Percentiles rank a stretch among this genome's conserved stretches.
These are phyloP conservation scores for Salvia rosmarinus DNA, from an alignment of 257 asterid species.

Conservation along the genomic window DNA sequence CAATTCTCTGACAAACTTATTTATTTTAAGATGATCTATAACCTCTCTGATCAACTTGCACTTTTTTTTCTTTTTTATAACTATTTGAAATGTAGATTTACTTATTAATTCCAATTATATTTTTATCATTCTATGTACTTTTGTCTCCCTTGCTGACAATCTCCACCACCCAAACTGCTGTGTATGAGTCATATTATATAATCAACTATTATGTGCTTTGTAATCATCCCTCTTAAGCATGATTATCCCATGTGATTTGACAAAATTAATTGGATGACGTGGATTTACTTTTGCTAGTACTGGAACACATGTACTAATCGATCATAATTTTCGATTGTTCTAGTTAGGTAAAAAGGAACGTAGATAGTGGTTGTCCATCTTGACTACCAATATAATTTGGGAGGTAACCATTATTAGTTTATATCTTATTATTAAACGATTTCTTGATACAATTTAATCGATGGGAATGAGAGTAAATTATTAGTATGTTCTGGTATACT, in stretches of 20 bases:
- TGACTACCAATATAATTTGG: too few relatives aligned
- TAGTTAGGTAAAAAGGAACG: slow-evolving; percentile 13
- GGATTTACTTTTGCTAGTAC: slow-evolving; percentile 17
- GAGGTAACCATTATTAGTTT: too few relatives aligned
- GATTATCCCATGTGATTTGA: slow-evolving; percentile 37
- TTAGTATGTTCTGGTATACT: too few relatives aligned
- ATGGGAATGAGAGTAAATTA: too few relatives aligned
- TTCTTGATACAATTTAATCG: too few relatives aligned
- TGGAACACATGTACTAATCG: slow-evolving; percentile 21
- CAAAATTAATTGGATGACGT: slow-evolving; percentile 24
- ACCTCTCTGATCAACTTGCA: slow-evolving; percentile 12
- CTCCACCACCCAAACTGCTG: slow-evolving; percentile 30
- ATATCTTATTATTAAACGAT: too few relatives aligned
- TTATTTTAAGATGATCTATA: slow-evolving; percentile 18
- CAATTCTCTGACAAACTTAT: neutral
- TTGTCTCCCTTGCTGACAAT: neutral
- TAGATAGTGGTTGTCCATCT: neutral
- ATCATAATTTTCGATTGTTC: slow-evolving; percentile 1
- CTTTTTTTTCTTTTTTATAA: neutral
- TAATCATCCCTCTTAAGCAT: neutral
- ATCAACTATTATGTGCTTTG: slow-evolving; percentile 1
- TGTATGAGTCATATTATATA: neutral
- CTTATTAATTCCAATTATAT: neutral
- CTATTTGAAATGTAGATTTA: neutral
- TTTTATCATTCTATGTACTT: neutral